Base-by-base conservation (phyloP, 2,329 filamentous ascomycete genomes). In the Penicillium griseofulvum region DNA sequence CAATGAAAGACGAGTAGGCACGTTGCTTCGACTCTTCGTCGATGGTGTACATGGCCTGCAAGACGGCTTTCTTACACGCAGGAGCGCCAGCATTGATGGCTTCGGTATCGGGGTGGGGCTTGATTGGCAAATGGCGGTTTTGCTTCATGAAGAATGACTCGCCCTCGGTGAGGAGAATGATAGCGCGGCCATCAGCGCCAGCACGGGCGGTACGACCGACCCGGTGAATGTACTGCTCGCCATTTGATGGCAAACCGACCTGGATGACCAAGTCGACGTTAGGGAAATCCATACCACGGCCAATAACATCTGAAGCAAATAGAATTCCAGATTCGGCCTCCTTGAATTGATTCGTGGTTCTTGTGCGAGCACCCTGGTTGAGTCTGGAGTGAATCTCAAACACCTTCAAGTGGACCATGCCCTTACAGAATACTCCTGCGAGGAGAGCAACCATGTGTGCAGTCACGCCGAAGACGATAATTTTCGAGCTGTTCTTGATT, bases 401-500 rank as follows among this genome's bases (percentile, higher is more conserved):
- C 43, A 81, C 70, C 52, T 58, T 63, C 56, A 65, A 71, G 57
- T 68, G 66, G 33, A 72, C 67, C 58, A 72, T 53, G 37, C 68
- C 61, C 38, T 65, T 56, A 16, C 62, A 75, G 33, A 90, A 82
- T 28, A 87, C 75, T 5, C 79, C 76, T 12, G 81, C 76, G 28
- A 84, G 83, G 43, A 90, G 80, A 55, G 87, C 65, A 10, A 70
- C 67, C 64, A 88, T 82, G 41, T 85, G 83, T 3, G 88, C 92
- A 19, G 87, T 90, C 63, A 88, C 87, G 68, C 92, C 87, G 76
- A 95, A 97, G 39, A 95, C 78, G 55, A 97, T 93, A 33, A 90
- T 90, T 79, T 97, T 97, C 79, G 96, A 95, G 50, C 54, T 62
- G 14, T 38, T 59, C 52, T 62, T 62, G 55, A 50, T 69, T 60